Base-by-base conservation (phyloP, 139 green algal genomes). In the Volvox africanus region DNA sequence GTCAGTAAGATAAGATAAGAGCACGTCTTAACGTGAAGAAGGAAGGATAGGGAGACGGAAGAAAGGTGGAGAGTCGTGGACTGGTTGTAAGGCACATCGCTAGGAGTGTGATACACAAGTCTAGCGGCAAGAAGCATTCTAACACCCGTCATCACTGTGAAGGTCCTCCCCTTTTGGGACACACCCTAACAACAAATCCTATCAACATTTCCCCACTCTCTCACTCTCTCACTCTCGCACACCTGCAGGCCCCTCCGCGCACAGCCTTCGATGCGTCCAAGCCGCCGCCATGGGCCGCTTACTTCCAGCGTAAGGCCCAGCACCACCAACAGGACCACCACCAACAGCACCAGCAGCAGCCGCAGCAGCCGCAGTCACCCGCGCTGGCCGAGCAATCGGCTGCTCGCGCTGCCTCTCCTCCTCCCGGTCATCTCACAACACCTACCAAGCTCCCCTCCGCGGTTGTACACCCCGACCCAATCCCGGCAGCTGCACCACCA, bases 301-400 rank as follows among this genome's bases (percentile, higher is more conserved):
- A 87, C 50, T 81, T 81, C 28, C 32, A 86, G 44, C 61, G 65
- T 0, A 84, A 89, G 86, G 35, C 82, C 55, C 79, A 91, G 69
- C 33, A 44, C 32, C 50, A 83, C 55, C 68, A 73, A 77, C 37
- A 73, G 73, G 6, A 55, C 11, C 77, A 90, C 35, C 32, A 36
- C 44, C 67, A 78, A 67, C 69, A 36, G 61, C 81, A 68, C 1
- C 67, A 83, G 37, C 68, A 92, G 62, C 82, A 92, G 89, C 37
- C 61, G 81, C 82, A 80, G 82, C 30, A 71, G 73, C 16, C 61
- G 61, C 37, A 61, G 36, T 50, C 21, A 14, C 28, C 24, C 26
- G 22, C 19, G 17, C 35, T 16, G 77, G 33, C 77, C 44, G 44
- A 55, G 44, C 44, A 55, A 55, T 55, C 44, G 9, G 44, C 44